Evolutionary conservation across 2,329 filamentous ascomycete genomes (phyloP).

Genomic region (Daldinia sp.): DNA sequence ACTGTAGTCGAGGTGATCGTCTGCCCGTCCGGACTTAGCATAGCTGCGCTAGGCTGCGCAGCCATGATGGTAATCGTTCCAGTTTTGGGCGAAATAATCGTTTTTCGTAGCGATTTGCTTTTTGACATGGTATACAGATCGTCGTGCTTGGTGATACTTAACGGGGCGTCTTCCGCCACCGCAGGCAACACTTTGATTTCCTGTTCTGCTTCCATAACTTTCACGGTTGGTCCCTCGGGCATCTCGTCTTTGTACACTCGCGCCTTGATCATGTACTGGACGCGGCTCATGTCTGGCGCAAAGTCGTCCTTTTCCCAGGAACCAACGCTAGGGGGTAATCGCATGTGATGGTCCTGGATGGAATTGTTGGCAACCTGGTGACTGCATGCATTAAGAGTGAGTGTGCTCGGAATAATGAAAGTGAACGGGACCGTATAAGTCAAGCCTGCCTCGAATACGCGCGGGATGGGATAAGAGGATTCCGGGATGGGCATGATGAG

Average conservation of each 20-base stretch:
- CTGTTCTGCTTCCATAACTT: conserved; percentile 53
- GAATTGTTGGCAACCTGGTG: conserved; percentile 56
- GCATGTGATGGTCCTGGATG: conserved; percentile 61
- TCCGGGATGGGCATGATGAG: conserved; percentile 51
- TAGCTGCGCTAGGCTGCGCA: conserved; percentile 57
- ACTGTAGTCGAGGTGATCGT: conserved; percentile 53
- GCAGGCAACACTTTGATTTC: conserved; percentile 63
- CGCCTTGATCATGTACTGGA: conserved; percentile 63
- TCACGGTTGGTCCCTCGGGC: conserved; percentile 37
- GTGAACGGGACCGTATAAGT: conserved; percentile 64
- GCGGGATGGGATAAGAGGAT: conserved; percentile 56
- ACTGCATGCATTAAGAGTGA: conserved; percentile 65
- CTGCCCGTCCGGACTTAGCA: conserved; percentile 60
- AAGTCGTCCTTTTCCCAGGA: conserved; percentile 64
- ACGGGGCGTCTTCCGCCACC: conserved; percentile 58
- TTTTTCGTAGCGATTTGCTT: conserved; percentile 62
- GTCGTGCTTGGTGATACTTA: conserved; percentile 58
- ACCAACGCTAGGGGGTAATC: conserved; percentile 61
- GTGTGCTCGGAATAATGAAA: conserved; percentile 65
- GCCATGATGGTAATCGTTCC: conserved; percentile 58
- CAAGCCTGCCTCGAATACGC: conserved; percentile 57
- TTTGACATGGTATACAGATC: conserved; percentile 59
- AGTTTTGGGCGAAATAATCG: conserved; percentile 59
- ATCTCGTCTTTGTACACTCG: conserved; percentile 51
- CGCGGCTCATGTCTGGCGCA: conserved; percentile 61